Percentiles rank a stretch among this genome's conserved stretches.
Conservation (phyloP, 1,284 basidiomycete species). For the Pseudozyma sp. region DNA sequence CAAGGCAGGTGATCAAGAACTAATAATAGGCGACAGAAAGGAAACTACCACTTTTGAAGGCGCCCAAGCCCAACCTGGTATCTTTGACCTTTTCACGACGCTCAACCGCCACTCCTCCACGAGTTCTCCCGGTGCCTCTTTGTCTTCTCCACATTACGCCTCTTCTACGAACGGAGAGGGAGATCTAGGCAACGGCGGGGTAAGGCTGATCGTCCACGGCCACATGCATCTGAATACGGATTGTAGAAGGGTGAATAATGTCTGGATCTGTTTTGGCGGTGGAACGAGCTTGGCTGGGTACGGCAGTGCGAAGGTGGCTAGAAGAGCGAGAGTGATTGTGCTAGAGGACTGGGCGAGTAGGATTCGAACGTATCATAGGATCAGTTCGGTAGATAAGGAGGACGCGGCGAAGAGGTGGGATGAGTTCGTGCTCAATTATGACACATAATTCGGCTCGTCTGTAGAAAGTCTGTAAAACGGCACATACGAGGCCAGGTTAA, state of each 20-base stretch:
- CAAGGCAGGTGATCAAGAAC: slow-evolving; percentile 2
- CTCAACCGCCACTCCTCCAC: slow-evolving; percentile 15
- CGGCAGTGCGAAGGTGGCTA: slow-evolving; percentile 30
- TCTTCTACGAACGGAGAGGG: not conserved
- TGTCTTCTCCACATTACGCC: not conserved
- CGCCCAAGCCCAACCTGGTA: slow-evolving; percentile 55
- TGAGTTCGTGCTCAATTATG: slow-evolving; percentile 32
- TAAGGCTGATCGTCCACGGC: slow-evolving; percentile 55
- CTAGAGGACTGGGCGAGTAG: slow-evolving; percentile 82
- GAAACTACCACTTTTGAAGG: slow-evolving; percentile 48
- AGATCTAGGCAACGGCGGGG: slow-evolving; percentile 9
- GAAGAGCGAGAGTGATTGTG: slow-evolving; percentile 51
- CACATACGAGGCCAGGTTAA: not conserved
- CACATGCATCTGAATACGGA: slow-evolving; percentile 74
- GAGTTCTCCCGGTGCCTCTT: not conserved
- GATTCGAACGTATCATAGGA: slow-evolving; percentile 88
- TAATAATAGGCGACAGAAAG: slow-evolving; percentile 43
- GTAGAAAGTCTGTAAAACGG: too few relatives aligned
- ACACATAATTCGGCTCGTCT: too few relatives aligned
- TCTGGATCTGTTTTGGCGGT: slow-evolving; percentile 96
- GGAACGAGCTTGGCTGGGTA: slow-evolving; percentile 72
- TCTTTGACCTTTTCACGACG: slow-evolving; percentile 54
- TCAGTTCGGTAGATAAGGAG: slow-evolving; percentile 70
- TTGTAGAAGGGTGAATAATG: slow-evolving; percentile 82
- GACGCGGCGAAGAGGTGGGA: slow-evolving; percentile 17